Evolutionary conservation across 495 filamentous ascomycete genomes (phyloP).

Genomic region (Trichoderma gamsii): DNA sequence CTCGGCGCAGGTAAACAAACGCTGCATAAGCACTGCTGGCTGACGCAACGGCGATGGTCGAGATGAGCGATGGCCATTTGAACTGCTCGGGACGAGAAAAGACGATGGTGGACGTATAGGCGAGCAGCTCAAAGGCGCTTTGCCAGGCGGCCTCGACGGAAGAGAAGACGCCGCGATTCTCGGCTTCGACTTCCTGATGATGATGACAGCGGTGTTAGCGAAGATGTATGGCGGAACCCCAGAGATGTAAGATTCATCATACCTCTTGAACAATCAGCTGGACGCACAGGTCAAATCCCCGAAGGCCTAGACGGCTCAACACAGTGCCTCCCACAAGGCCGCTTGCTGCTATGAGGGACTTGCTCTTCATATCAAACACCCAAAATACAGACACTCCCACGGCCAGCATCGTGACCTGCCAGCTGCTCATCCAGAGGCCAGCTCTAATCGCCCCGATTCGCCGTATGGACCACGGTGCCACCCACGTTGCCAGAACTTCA

Average conservation of each 20-base stretch:
- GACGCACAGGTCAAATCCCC: slow-evolving; percentile 61
- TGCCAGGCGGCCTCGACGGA: slow-evolving; percentile 55
- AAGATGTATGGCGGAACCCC: not conserved
- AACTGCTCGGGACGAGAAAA: slow-evolving; percentile 55
- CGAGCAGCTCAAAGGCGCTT: slow-evolving; percentile 59
- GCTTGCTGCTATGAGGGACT: slow-evolving; percentile 31
- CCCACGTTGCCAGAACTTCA: slow-evolving; percentile 47
- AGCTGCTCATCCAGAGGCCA: slow-evolving; percentile 59
- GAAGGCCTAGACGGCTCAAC: slow-evolving; percentile 57
- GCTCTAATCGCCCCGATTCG: slow-evolving; percentile 51
- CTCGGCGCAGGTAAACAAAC: slow-evolving; percentile 52
- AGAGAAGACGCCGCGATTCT: slow-evolving; percentile 54
- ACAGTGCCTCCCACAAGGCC: slow-evolving; percentile 47
- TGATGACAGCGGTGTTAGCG: not conserved
- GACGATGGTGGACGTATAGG: slow-evolving; percentile 55
- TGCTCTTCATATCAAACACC: slow-evolving; percentile 19
- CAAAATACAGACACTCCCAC: slow-evolving; percentile 40
- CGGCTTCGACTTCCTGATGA: slow-evolving; percentile 42
- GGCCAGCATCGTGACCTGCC: slow-evolving; percentile 51
- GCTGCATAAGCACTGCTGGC: slow-evolving; percentile 48
- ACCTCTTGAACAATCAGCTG: slow-evolving; percentile 64
- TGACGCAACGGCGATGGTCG: slow-evolving; percentile 41
- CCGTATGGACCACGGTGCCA: slow-evolving; percentile 45
- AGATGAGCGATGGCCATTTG: slow-evolving; percentile 53
- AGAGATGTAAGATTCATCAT: slow-evolving; percentile 17